A percentile compares a stretch with the other conserved stretches of the same genome.
These are phyloP conservation scores for Pleurostoma richardsiae DNA, from an alignment of 2,329 filamentous ascomycete genomes.

Conservation along the genomic window DNA sequence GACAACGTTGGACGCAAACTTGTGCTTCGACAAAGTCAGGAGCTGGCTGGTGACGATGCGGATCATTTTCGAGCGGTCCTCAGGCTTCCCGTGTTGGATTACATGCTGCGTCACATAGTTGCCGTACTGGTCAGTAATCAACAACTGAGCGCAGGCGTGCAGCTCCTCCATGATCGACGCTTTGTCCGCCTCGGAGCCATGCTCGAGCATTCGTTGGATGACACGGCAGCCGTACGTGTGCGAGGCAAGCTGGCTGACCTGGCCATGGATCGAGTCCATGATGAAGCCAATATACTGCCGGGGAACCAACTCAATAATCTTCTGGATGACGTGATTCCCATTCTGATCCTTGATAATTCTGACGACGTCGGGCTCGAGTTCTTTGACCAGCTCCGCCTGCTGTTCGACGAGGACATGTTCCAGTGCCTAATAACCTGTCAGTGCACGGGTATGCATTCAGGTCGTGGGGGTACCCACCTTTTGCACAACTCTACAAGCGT, in stretches of 20 bases:
- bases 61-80: conserved; percentile 71
- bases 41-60: conserved; percentile 67
- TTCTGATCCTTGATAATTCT: conserved; percentile 81
- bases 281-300: conserved; percentile 79
- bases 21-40: conserved; percentile 80
- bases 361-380: conserved; percentile 72
- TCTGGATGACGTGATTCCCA: conserved; percentile 95
- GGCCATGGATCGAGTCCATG: conserved; percentile 71
- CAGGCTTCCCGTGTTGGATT: conserved; percentile 69
- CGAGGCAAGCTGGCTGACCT: conserved; percentile 67
- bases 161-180: conserved; percentile 72
- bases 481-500: conserved; percentile 92
- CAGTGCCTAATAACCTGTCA: conserved; percentile 56
- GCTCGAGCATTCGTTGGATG: conserved; percentile 85
- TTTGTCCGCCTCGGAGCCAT: conserved; percentile 69
- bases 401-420: conserved; percentile 91
- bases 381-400: conserved; percentile 76
- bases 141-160: conserved; percentile 61
- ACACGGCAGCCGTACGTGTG: conserved; percentile 90
- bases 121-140: conserved; percentile 85
- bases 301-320: conserved; percentile 78
- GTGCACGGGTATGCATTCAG: background rate
- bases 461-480: conserved; percentile 54
- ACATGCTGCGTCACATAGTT: conserved; percentile 97
- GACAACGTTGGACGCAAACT: conserved; percentile 95